These are phyloP conservation scores for Candida coquimbonensis DNA, from an alignment of 805 yeast genomes.

Conservation along the genomic window DNA sequence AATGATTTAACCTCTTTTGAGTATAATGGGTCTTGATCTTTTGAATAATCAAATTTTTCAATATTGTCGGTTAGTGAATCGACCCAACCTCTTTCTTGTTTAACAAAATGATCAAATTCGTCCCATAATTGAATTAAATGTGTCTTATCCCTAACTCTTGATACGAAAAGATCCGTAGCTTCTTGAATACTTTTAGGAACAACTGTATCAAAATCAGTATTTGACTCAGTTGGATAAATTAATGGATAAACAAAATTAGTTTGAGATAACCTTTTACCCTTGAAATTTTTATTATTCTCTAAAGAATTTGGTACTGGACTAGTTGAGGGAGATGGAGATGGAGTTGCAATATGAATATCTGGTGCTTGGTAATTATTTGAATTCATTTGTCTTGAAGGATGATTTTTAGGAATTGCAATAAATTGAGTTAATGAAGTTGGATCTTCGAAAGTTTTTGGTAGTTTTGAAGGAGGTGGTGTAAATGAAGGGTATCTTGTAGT, in stretches of 20 bases:
- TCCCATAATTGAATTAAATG: slow-evolving; percentile 65
- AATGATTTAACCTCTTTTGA: slow-evolving; percentile 35
- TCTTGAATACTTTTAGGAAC: slow-evolving; percentile 75
- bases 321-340: slow-evolving; percentile 76
- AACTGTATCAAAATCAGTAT: slow-evolving; percentile 11
- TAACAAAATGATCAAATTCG: slow-evolving; percentile 64
- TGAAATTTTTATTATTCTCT: slow-evolving; percentile 11
- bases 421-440: slow-evolving; percentile 52
- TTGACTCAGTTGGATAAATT: slow-evolving; percentile 43
- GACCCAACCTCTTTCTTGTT: slow-evolving; percentile 63
- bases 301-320: slow-evolving; percentile 31
- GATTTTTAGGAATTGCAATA: slow-evolving; percentile 51
- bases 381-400: slow-evolving; percentile 32
- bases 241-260: slow-evolving; percentile 63
- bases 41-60: slow-evolving; percentile 27
- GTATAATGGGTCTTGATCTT: slow-evolving; percentile 16
- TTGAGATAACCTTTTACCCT: slow-evolving; percentile 51
- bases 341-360: slow-evolving; percentile 71
- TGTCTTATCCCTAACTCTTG: slow-evolving; percentile 58
- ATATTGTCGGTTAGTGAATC: slow-evolving; percentile 6
- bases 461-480: slow-evolving; percentile 40
- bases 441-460: slow-evolving; percentile 41
- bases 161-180: slow-evolving; percentile 62
- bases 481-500: slow-evolving; percentile 69
- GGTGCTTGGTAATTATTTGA: slow-evolving; percentile 41